These are phyloP conservation scores for Thelephora ganbajun DNA, from an alignment of 768 basidiomycete genomes.

Conservation along the genomic window DNA sequence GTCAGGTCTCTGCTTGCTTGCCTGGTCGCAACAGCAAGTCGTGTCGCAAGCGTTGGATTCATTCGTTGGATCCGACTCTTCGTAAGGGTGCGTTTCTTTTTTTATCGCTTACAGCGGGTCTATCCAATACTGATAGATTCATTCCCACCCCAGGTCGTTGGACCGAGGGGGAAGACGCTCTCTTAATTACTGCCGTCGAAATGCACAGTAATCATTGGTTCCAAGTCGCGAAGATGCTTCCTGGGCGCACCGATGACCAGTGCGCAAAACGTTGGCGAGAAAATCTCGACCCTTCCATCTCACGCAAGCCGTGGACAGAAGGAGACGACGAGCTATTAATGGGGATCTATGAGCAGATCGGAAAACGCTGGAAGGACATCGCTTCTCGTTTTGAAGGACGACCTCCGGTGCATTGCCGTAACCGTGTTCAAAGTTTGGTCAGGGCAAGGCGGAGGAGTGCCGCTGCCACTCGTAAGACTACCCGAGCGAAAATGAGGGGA, in stretches of 20 bases:
- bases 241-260: conserved; percentile 9
- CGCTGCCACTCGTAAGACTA: too few species aligned
- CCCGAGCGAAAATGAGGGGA: too few species aligned
- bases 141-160: conserved; percentile 6
- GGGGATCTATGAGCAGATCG: conserved; percentile 2
- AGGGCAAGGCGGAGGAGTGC: background rate
- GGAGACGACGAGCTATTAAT: conserved; percentile 7
- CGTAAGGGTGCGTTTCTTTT: background rate
- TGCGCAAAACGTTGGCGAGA: conserved; percentile 7
- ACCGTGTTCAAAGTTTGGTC: conserved; percentile 3
- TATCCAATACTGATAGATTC: background rate
- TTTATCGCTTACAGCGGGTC: background rate
- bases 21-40: conserved; percentile 4
- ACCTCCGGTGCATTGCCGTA: conserved; percentile 4
- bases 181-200: conserved; percentile 4
- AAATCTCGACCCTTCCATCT: conserved; percentile 2
- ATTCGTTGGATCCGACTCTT: conserved; percentile 6
- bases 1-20: background rate
- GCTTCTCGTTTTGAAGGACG: background rate
- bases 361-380: conserved; percentile 6
- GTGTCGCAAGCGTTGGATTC: conserved; percentile 6
- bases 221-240: conserved; percentile 7
- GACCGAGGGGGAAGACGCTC: conserved; percentile 7
- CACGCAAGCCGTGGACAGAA: conserved; percentile 5
- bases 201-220: conserved; percentile 6